These are phyloP conservation scores for Termitomyces sp. DNA, from an alignment of 768 basidiomycete species.

Conservation along the genomic window DNA sequence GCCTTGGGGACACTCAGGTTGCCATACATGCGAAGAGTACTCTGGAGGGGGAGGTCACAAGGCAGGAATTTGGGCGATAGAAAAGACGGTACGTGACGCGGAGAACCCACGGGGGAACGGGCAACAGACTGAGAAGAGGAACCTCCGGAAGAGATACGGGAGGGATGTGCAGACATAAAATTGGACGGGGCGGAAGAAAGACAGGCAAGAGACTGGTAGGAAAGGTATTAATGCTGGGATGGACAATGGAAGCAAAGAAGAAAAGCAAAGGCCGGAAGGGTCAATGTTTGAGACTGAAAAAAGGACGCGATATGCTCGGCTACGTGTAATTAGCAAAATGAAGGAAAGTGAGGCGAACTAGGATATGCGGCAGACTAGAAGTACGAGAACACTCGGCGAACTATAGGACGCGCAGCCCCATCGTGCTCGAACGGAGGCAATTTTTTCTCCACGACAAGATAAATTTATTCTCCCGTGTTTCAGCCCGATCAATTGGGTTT, in stretches of 20 bases:
- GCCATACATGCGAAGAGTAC: slow-evolving; percentile 30
- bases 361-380: background rate
- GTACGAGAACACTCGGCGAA: slow-evolving; percentile 3
- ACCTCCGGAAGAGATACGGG: slow-evolving; percentile 58
- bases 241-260: slow-evolving; percentile 16
- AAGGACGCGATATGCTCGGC: slow-evolving; percentile 20
- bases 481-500: slow-evolving; percentile 32
- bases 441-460: slow-evolving; percentile 20
- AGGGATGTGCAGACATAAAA: slow-evolving; percentile 37
- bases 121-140: slow-evolving; percentile 61
- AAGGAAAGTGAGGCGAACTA: slow-evolving; percentile 1
- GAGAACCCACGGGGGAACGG: slow-evolving; percentile 58
- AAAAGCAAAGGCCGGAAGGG: slow-evolving; percentile 16
- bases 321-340: slow-evolving; percentile 2
- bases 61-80: background rate
- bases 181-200: slow-evolving; percentile 3
- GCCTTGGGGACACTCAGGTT: slow-evolving; percentile 40
- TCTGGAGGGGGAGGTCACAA: slow-evolving; percentile 19
- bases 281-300: slow-evolving; percentile 19
- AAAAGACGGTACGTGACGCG: slow-evolving; percentile 42
- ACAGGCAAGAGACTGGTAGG: background rate
- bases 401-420: background rate
- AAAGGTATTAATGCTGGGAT: slow-evolving; percentile 12
- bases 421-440: slow-evolving; percentile 21
- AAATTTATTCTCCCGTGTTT: slow-evolving; percentile 27